These are phyloP conservation scores for Leccinum barrowsii DNA, from an alignment of 768 basidiomycete species.

Conservation along the genomic window DNA sequence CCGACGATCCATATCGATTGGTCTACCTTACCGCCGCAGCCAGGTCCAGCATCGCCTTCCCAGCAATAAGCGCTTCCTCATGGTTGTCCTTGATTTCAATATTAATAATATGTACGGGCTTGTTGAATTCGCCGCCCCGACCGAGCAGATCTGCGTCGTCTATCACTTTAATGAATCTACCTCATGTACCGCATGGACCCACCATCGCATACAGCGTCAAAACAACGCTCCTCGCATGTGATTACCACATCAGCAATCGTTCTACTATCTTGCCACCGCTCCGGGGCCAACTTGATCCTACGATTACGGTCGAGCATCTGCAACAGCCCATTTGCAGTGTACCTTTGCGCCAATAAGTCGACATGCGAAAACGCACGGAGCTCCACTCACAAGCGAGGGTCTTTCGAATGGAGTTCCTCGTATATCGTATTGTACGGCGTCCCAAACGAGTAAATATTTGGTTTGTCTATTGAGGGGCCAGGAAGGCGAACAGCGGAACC, in stretches of 20 bases:
- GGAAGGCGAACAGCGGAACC: conserved; percentile 96
- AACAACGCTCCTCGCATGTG: conserved; percentile 98
- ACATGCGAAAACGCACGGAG: conserved; percentile 1
- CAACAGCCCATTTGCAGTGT: conserved; percentile 88
- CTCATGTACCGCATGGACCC: conserved; percentile 26
- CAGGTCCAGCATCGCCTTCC: conserved; percentile 90
- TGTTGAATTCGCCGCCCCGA: conserved; percentile 89
- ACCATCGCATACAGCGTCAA: conserved; percentile 99
- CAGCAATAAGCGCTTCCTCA: conserved; percentile 95
- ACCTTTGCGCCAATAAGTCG: conserved; percentile 46
- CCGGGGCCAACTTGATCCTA: conserved; percentile 86
- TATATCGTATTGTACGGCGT: conserved; percentile 97
- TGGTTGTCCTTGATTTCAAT: conserved; percentile 99
- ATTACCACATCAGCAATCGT: conserved; percentile 94
- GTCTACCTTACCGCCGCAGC: conserved; percentile 71
- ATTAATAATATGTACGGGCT: conserved; percentile 94
- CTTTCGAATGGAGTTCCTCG: conserved; percentile 82
- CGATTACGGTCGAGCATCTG: conserved; percentile 97
- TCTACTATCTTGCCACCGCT: conserved; percentile 93
- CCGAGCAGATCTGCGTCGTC: conserved; percentile 65
- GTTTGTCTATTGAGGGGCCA: conserved; percentile 94
- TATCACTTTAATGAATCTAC: conserved; percentile 10
- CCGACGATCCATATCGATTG: conserved; percentile 1
- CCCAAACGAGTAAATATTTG: conserved; percentile 95
- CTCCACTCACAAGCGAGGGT: conserved; percentile 69